Percentiles rank a stretch among this genome's conserved stretches.
These are phyloP conservation scores for Phytophthora niederhauseri DNA, from an alignment of 352 stramenopile genomes.

Conservation along the genomic window DNA sequence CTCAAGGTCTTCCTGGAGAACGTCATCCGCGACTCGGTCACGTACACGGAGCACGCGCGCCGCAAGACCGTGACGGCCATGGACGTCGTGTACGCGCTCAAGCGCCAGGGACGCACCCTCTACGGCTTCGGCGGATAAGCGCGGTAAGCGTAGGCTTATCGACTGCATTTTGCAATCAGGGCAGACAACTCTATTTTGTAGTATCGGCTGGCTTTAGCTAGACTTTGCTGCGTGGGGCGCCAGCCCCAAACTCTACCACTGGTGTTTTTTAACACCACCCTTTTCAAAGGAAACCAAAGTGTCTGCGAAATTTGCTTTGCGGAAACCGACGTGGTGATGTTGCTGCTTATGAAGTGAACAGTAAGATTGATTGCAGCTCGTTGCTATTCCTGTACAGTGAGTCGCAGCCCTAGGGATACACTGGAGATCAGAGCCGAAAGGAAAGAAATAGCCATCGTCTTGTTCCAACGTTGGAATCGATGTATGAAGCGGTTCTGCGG, in stretches of 20 bases:
- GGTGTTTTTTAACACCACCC: not conserved
- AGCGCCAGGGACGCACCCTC: constrained; percentile 96
- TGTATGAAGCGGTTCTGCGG: no score
- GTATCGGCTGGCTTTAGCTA: not conserved
- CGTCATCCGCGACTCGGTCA: constrained; percentile 97
- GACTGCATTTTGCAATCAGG: not conserved
- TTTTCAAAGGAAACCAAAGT: not conserved
- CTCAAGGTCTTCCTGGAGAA: constrained; percentile 99
- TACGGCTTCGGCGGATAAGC: constrained; percentile 93
- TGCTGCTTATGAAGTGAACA: no score
- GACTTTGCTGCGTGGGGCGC: not conserved
- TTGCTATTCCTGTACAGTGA: no score
- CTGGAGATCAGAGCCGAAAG: no score
- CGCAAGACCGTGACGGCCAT: constrained; percentile 98
- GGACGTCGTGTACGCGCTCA: constrained; percentile 98
- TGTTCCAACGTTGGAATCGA: no score
- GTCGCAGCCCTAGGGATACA: no score
- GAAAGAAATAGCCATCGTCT: no score
- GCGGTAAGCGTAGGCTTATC: not conserved
- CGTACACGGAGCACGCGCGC: constrained; percentile 96
- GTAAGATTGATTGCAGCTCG: no score
- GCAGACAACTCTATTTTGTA: not conserved
- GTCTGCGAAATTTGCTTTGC: not conserved
- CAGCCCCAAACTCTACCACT: not conserved
- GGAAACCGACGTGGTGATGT: no score